phyloP scores from a whole-genome alignment of 768 basidiomycete genomes.

The Hericium erinaceus region DNA sequence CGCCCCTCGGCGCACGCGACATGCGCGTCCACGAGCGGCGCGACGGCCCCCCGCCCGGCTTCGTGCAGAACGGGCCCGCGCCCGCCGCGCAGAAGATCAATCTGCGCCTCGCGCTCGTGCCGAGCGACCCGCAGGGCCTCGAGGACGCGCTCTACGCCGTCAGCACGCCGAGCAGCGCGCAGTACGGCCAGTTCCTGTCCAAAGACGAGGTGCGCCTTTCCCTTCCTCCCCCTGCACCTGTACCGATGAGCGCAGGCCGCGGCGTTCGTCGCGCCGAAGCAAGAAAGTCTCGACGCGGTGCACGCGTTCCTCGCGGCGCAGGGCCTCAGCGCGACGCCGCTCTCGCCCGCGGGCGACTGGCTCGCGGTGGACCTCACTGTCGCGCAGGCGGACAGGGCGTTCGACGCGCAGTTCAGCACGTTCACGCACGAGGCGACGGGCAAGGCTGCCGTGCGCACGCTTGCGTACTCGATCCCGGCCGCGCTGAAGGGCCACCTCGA shows the following conservation, averaged over 20 bases:
- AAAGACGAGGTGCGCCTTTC: constrained; percentile 16
- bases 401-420: constrained; percentile 12
- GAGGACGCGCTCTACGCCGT: constrained; percentile 5
- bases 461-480: constrained; percentile 14
- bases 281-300: constrained; percentile 3
- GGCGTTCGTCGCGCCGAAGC: constrained; percentile 6
- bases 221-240: neutral
- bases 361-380: constrained; percentile 13
- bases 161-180: constrained; percentile 14
- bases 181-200: constrained; percentile 14
- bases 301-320: constrained; percentile 4
- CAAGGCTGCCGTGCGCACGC: constrained; percentile 10
- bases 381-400: constrained; percentile 10
- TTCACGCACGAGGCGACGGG: constrained; percentile 9
- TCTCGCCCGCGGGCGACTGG: constrained; percentile 21
- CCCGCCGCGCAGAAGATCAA: neutral
- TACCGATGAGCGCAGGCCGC: neutral
- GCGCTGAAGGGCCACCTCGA: constrained; percentile 9
- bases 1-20: neutral
- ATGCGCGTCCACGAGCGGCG: constrained; percentile 3
- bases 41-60: neutral
- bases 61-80: neutral
- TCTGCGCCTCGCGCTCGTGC: constrained; percentile 1
- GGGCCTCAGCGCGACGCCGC: constrained; percentile 5
- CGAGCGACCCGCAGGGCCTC: neutral